Percentiles rank a stretch among this genome's conserved stretches.
These are phyloP conservation scores for Fragilaria radians DNA, from an alignment of 108 stramenopile genomes.

Conservation along the genomic window DNA sequence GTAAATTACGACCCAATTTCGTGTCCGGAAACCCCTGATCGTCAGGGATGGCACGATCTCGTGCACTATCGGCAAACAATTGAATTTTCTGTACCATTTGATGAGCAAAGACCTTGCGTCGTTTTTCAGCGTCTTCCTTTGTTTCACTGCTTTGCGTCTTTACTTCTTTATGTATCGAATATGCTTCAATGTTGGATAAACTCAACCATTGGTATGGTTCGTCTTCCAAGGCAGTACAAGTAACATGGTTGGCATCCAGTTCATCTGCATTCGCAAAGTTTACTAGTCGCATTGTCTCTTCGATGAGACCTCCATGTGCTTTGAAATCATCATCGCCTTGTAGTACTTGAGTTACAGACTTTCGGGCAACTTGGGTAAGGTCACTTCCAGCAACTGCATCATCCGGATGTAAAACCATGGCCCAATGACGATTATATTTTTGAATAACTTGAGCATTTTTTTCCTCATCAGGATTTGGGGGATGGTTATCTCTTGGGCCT, in stretches of 20 bases:
- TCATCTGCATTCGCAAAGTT: slow-evolving; percentile 61
- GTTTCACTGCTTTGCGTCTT: slow-evolving; percentile 7
- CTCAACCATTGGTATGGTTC: slow-evolving; percentile 48
- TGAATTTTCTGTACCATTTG: slow-evolving; percentile 28
- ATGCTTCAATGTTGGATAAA: slow-evolving; percentile 65
- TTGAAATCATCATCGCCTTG: slow-evolving; percentile 63
- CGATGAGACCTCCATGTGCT: slow-evolving; percentile 59
- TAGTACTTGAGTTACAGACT: slow-evolving; percentile 34
- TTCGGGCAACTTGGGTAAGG: slow-evolving; percentile 45
- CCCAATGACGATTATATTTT: slow-evolving; percentile 88
- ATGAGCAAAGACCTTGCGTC: slow-evolving; percentile 45
- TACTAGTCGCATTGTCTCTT: slow-evolving; percentile 66
- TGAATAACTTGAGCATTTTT: slow-evolving; percentile 66
- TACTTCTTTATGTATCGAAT: slow-evolving; percentile 35
- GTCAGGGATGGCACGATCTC: slow-evolving; percentile 12
- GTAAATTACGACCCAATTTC: slow-evolving; percentile 52
- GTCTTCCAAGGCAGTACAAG: slow-evolving; percentile 43
- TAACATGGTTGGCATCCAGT: slow-evolving; percentile 66
- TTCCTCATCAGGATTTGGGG: slow-evolving; percentile 47
- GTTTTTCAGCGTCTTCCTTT: slow-evolving; percentile 24
- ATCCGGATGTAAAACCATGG: slow-evolving; percentile 77
- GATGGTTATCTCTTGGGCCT: slow-evolving; percentile 62
- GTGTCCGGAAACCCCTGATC: slow-evolving; percentile 58
- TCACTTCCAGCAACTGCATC: slow-evolving; percentile 69
- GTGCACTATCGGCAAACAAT: slow-evolving; percentile 20